Percentiles rank a stretch among this genome's conserved stretches.
phyloP scores from a whole-genome alignment of 2,329 filamentous ascomycete genomes.

The Hymenoscyphus repandus region DNA sequence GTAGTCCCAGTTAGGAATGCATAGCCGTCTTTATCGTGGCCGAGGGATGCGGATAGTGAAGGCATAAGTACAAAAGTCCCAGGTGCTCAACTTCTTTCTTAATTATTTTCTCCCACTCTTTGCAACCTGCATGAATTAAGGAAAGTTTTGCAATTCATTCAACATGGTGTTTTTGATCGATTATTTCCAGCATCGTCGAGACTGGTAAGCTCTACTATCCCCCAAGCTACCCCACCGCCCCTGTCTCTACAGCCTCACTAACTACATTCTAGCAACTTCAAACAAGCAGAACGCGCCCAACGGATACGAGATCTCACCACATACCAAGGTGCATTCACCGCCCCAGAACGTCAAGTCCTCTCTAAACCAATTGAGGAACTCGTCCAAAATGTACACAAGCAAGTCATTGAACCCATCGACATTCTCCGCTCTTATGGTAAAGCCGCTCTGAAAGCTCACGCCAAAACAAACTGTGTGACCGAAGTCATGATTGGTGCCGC shows the following conservation, averaged over 20 bases:
- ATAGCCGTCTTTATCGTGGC: conserved; percentile 9
- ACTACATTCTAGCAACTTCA: conserved; percentile 56
- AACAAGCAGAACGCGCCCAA: conserved; percentile 68
- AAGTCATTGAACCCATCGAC: conserved; percentile 58
- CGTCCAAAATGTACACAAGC: conserved; percentile 71
- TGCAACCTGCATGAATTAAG: not conserved
- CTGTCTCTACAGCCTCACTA: conserved; percentile 18
- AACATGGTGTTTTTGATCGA: conserved; percentile 31
- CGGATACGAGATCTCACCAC: conserved; percentile 62
- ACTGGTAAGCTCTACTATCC: conserved; percentile 25
- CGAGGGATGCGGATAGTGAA: conserved; percentile 6
- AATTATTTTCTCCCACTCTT: not conserved
- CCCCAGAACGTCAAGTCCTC: conserved; percentile 61
- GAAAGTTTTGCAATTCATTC: conserved; percentile 7
- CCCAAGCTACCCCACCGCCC: not conserved
- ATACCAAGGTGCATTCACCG: conserved; percentile 63
- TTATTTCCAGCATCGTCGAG: conserved; percentile 31
- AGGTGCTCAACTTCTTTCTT: not conserved
- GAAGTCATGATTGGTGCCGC: conserved; percentile 78
- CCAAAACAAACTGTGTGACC: conserved; percentile 84
- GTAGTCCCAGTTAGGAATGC: conserved; percentile 15
- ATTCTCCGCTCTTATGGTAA: conserved; percentile 85
- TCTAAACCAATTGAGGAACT: conserved; percentile 71
- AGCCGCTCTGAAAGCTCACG: conserved; percentile 75
- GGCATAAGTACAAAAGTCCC: conserved; percentile 3